Base-by-base conservation (phyloP, 495 filamentous ascomycete species). In the Tuber aestivum region DNA sequence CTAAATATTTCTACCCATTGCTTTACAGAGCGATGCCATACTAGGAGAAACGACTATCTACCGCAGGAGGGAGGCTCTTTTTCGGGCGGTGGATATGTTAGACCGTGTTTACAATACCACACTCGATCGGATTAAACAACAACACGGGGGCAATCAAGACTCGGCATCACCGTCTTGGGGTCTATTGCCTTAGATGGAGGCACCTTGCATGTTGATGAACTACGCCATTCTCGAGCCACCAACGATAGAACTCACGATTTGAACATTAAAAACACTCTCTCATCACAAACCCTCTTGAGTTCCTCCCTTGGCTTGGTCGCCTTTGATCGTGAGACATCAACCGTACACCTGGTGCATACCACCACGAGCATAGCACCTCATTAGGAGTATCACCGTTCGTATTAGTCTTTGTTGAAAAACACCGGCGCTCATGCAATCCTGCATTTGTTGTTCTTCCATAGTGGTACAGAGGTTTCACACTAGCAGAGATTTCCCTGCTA, bases 151-250 rank as follows among this genome's bases (percentile, higher is more conserved):
- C 48, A 50, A 50, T 20, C 20, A 73, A 48, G 70, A 12, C 40
- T 77, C 35, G 72, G 27, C 21, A 70, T 77, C 14, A 20, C 8
- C 23, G 45, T 74, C 9, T 56, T 74, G 42, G 18, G 35, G 32
- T 77, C 45, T 68, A 21, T 77, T 14, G 45, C 70, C 32, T 45
- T 42, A n/a, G 37, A 35, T 0, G 41, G 32, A 20, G 10, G 69
- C 1, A 6, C 76, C 27, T 35, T 77, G 68, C 45, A 72, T 16
- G 65, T 77, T 8, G 41, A 74, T 18, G 76, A 70, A 27, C 37
- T 77, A 4, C 14, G 20, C 38, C n/a, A 45, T 14, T 65, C 76
- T 44, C 45, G 74, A 40, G 38, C 61, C 21, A 32, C 75, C 18
- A 41, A 77, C 23, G 23, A 41, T 21, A 69, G 21, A 12, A 37